Evolutionary conservation across 257 asterid species (phyloP).

Genomic region (Haberlea rhodopensis): DNA sequence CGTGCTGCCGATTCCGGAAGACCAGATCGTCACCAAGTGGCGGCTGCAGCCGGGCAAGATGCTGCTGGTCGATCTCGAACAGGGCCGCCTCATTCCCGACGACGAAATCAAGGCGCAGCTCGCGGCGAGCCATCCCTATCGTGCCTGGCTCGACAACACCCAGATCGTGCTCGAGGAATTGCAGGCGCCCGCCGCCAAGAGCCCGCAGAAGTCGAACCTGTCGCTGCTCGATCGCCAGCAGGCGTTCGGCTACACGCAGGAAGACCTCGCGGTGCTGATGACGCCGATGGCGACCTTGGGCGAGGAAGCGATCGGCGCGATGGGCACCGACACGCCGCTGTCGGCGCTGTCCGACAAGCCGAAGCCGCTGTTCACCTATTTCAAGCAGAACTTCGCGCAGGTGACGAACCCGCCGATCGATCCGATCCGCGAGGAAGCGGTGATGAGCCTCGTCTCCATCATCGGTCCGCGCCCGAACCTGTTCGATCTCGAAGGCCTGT

Average conservation of each 20-base stretch:
- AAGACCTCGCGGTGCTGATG: slow-evolving; percentile 83
- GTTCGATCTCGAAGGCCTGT: slow-evolving; percentile 95
- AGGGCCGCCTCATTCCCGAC: slow-evolving; percentile 85
- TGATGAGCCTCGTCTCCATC: slow-evolving; percentile 93
- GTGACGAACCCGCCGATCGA: slow-evolving; percentile 98
- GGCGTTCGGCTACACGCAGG: slow-evolving; percentile 69
- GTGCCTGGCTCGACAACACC: slow-evolving; percentile 80
- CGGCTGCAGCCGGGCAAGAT: slow-evolving; percentile 99
- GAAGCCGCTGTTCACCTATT: slow-evolving; percentile 84
- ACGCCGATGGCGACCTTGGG: slow-evolving; percentile 97
- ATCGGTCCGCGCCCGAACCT: slow-evolving; percentile 78
- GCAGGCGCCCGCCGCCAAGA: slow-evolving; percentile 60
- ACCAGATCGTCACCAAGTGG: slow-evolving; percentile 86
- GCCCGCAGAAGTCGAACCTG: too few relatives aligned
- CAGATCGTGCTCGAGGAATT: slow-evolving; percentile 70
- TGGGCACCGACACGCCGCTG: slow-evolving; percentile 99
- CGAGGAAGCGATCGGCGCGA: slow-evolving; percentile 91
- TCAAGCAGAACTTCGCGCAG: slow-evolving; percentile 98
- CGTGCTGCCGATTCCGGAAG: slow-evolving; percentile 93
- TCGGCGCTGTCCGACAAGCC: slow-evolving; percentile 96
- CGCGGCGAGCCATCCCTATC: slow-evolving; percentile 81
- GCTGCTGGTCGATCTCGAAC: slow-evolving; percentile 98
- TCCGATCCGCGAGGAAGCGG: slow-evolving; percentile 94
- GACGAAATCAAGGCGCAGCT: slow-evolving; percentile 90
- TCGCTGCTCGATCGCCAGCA: slow-evolving; percentile 33